Conservation (phyloP, 768 basidiomycete species). For the Flagelloscypha sp. region DNA sequence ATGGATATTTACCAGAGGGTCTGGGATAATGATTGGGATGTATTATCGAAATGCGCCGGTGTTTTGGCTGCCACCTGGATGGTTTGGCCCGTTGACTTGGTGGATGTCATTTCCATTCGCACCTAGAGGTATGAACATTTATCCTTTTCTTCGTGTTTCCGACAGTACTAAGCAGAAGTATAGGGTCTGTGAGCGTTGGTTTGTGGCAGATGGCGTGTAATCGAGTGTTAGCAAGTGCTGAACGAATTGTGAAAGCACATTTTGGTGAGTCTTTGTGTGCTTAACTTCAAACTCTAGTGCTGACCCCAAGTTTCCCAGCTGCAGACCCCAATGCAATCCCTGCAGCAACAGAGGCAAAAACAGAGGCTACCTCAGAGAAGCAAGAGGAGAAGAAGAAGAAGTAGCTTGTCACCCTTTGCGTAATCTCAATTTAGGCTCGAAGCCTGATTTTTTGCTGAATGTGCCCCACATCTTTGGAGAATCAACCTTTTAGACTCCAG, state of each 20-base stretch:
- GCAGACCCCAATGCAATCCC: too few relatives aligned
- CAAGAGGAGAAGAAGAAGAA: slow-evolving; percentile 8
- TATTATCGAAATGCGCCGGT: slow-evolving; percentile 88
- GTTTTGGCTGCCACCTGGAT: slow-evolving; percentile 85
- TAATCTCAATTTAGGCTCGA: slow-evolving; percentile 5
- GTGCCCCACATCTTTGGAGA: slow-evolving; percentile 5
- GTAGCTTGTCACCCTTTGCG: slow-evolving; percentile 9
- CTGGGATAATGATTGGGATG: slow-evolving; percentile 81
- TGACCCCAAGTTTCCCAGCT: slow-evolving; percentile 7
- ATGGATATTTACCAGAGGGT: slow-evolving; percentile 83
- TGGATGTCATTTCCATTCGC: slow-evolving; percentile 87
- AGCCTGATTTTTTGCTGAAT: slow-evolving; percentile 5
- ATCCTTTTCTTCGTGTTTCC: slow-evolving; percentile 3
- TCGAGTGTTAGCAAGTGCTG: slow-evolving; percentile 72
- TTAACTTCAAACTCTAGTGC: too few relatives aligned
- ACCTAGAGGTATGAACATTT: slow-evolving; percentile 56
- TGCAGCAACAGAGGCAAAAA: slow-evolving; percentile 5
- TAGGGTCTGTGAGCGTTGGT: slow-evolving; percentile 88
- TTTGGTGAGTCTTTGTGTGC: slow-evolving; percentile 26
- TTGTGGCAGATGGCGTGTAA: slow-evolving; percentile 95
- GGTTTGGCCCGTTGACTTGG: slow-evolving; percentile 88
- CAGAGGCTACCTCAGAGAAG: slow-evolving; percentile 6
- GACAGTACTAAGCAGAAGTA: slow-evolving; percentile 2
- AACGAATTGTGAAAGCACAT: slow-evolving; percentile 63
- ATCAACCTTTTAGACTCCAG: too few relatives aligned